Conservation (phyloP, 2,329 filamentous ascomycete genomes). For the Fusarium goolgardi region DNA sequence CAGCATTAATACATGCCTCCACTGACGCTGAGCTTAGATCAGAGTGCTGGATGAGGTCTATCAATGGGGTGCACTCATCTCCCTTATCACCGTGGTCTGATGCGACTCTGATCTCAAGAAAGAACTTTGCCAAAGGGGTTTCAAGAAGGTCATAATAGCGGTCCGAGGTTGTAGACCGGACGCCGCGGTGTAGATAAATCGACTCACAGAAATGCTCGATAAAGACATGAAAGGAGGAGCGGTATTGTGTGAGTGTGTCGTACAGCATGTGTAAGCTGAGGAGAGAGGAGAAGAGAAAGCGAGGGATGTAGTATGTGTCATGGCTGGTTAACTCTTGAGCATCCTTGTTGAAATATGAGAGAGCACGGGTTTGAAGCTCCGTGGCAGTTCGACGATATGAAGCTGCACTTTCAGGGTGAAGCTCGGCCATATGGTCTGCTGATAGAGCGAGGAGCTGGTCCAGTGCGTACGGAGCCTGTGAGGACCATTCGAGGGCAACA, state of each 20-base stretch:
- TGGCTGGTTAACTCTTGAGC: conserved; percentile 42
- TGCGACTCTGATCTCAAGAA: conserved; percentile 39
- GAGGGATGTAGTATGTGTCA: conserved; percentile 51
- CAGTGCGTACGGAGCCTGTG: conserved; percentile 58
- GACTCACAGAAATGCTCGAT: conserved; percentile 57
- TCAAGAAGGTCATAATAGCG: conserved; percentile 52
- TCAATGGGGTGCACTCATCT: conserved; percentile 45
- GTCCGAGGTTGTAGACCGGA: conserved; percentile 53
- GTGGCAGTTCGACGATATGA: conserved; percentile 53
- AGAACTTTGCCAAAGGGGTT: conserved; percentile 50
- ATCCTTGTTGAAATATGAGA: conserved; percentile 54
- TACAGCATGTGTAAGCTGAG: conserved; percentile 61
- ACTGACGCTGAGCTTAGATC: conserved; percentile 47
- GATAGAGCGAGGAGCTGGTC: conserved; percentile 60
- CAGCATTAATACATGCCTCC: conserved; percentile 48
- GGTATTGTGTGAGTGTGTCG: conserved; percentile 57
- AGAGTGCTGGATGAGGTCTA: conserved; percentile 49
- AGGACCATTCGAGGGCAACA: conserved; percentile 50
- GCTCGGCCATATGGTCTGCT: conserved; percentile 54
- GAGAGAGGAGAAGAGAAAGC: conserved; percentile 59
- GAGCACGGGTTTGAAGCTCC: conserved; percentile 58
- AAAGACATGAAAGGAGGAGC: conserved; percentile 53
- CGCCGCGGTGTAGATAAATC: conserved; percentile 57
- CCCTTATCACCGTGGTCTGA: conserved; percentile 31
- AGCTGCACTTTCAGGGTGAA: conserved; percentile 34